Conservation (phyloP, 768 basidiomycete genomes). For the Dacryopinax primogenitus region DNA sequence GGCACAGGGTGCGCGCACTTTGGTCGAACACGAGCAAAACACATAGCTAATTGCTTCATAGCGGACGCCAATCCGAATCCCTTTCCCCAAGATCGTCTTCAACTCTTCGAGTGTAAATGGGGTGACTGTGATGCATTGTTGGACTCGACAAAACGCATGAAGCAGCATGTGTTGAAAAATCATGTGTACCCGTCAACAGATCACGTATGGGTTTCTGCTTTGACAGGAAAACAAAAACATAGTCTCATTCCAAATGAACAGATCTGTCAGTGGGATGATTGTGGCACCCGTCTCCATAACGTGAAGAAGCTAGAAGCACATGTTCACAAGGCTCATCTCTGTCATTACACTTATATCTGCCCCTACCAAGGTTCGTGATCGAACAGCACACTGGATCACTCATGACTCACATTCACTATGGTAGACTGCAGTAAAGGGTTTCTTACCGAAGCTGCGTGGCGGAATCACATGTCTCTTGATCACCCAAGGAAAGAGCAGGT, state of each 20-base stretch:
- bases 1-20: neutral
- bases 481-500: neutral
- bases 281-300: neutral
- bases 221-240: neutral
- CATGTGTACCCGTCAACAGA: neutral
- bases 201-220: neutral
- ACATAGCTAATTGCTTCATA: neutral
- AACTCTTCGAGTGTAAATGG: neutral
- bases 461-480: neutral
- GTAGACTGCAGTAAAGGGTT: neutral
- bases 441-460: neutral
- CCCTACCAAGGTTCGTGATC: neutral
- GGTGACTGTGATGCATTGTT: neutral
- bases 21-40: no score
- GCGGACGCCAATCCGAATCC: neutral
- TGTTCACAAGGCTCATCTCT: neutral
- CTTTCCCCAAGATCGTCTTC: neutral
- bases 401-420: neutral
- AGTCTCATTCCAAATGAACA: neutral
- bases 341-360: neutral
- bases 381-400: neutral
- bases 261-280: neutral
- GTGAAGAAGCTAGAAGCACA: neutral
- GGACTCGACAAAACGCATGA: neutral
- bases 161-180: neutral